phyloP scores from a whole-genome alignment of 140 eudicot genomes.

The Stevia rebaudiana region DNA sequence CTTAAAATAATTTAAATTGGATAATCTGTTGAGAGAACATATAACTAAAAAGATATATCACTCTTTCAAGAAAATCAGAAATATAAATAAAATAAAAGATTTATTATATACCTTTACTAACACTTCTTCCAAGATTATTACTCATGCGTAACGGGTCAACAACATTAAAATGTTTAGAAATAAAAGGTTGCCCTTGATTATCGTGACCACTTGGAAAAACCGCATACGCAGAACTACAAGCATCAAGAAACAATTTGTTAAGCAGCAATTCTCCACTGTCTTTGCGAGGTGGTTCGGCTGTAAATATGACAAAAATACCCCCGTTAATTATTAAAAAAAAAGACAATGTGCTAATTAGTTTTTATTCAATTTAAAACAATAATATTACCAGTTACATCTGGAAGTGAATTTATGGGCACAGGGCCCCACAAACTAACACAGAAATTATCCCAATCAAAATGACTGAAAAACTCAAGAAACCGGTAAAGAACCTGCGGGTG shows the following conservation, averaged over 20 bases:
- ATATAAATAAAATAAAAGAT: not conserved
- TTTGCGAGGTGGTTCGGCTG: constrained; percentile 93
- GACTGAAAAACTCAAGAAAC: constrained; percentile 94
- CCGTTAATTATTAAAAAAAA: constrained; percentile 18
- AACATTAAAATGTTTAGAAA: constrained; percentile 81
- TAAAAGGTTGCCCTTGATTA: constrained; percentile 68
- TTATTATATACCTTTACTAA: constrained; percentile 66
- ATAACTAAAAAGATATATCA: not conserved
- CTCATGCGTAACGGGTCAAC: constrained; percentile 87
- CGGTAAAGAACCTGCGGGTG: constrained; percentile 73
- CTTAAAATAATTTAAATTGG: not conserved
- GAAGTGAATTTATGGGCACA: constrained; percentile 79
- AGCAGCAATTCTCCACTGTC: constrained; percentile 81
- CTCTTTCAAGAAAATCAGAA: not conserved
- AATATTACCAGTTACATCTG: constrained; percentile 75
- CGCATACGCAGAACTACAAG: constrained; percentile 85
- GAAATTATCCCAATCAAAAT: constrained; percentile 90
- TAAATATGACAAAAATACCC: constrained; percentile 12
- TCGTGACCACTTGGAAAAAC: constrained; percentile 84
- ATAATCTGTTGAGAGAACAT: not conserved
- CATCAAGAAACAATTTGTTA: constrained; percentile 75
- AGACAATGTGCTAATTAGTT: not conserved
- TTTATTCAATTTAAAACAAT: not conserved
- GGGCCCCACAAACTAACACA: constrained; percentile 99
- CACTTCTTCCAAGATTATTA: constrained; percentile 98